Conservation (phyloP, 306 rosid species). For the Casuarina equisetifolia region DNA sequence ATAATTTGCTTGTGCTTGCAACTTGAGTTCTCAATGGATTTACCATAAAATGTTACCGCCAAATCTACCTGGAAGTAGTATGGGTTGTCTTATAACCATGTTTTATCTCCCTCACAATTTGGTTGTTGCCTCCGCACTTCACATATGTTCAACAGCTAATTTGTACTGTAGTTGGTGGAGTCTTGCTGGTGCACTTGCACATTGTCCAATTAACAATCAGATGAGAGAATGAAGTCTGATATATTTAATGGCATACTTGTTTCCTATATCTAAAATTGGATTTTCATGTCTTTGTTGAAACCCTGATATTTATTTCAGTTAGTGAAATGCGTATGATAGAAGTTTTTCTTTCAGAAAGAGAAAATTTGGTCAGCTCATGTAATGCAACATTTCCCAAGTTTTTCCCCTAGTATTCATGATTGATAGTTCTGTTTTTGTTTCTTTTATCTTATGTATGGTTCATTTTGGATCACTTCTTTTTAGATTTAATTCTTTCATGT, state of each 20-base stretch:
- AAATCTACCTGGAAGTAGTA: conserved; percentile 12
- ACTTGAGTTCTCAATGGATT: conserved; percentile 8
- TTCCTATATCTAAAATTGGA: not conserved
- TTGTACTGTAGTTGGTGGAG: conserved; percentile 7
- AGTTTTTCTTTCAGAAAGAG: not conserved
- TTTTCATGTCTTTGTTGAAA: not conserved
- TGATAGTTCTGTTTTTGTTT: not conserved
- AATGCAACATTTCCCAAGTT: conserved; percentile 13
- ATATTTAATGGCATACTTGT: not conserved
- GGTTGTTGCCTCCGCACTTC: not conserved
- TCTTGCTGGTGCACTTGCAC: conserved; percentile 7
- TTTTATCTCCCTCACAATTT: conserved; percentile 4
- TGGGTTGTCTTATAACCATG: conserved; percentile 6
- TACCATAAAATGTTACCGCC: conserved; percentile 8
- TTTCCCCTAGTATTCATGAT: not conserved
- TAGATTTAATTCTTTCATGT: not conserved
- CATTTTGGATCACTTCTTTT: conserved; percentile 8
- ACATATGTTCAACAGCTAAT: conserved; percentile 14
- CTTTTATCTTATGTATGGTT: conserved; percentile 17
- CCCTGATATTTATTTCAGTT: not conserved
- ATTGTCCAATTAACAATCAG: conserved; percentile 2
- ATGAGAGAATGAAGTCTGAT: conserved; percentile 10
- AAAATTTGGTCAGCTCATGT: not conserved
- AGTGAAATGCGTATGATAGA: not conserved
- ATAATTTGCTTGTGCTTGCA: conserved; percentile 8